A percentile compares a stretch with the other conserved stretches of the same genome.
Conservation (phyloP, 768 basidiomycete genomes). For the Chalciporus chontae region DNA sequence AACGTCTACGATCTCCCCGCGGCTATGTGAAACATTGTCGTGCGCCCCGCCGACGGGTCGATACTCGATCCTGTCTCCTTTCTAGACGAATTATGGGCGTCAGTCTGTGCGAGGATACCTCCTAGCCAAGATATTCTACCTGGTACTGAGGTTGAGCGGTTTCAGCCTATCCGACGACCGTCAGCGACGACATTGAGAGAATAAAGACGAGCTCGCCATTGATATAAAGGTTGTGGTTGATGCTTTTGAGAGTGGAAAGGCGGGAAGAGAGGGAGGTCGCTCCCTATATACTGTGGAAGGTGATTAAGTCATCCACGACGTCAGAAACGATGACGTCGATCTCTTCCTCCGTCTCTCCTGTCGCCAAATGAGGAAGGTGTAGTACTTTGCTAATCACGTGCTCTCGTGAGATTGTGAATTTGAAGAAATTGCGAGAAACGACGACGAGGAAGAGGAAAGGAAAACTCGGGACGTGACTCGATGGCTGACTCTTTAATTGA, state of each 20-base stretch:
- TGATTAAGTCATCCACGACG: conserved; percentile 17
- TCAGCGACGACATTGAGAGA: neutral
- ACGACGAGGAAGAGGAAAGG: no score
- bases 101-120: neutral
- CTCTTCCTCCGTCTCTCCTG: conserved; percentile 1
- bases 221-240: neutral
- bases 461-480: no score
- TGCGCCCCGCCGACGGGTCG: conserved; percentile 38
- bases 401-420: conserved; percentile 1
- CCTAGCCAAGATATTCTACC: conserved; percentile 7
- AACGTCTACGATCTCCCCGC: conserved; percentile 34
- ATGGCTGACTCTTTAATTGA: conserved; percentile 33
- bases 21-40: conserved; percentile 39
- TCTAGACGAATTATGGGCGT: conserved; percentile 12
- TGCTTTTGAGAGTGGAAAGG: neutral
- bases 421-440: neutral
- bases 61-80: conserved; percentile 44
- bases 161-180: conserved; percentile 13
- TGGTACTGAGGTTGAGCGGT: conserved; percentile 18
- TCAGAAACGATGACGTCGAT: conserved; percentile 17
- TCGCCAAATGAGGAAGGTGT: neutral
- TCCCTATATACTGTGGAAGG: conserved; percentile 14
- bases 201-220: conserved; percentile 10
- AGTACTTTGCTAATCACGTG: neutral
- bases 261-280: neutral